Base-by-base conservation (phyloP, 176 grass and related monocot genomes). In the Raddia guianensis region DNA sequence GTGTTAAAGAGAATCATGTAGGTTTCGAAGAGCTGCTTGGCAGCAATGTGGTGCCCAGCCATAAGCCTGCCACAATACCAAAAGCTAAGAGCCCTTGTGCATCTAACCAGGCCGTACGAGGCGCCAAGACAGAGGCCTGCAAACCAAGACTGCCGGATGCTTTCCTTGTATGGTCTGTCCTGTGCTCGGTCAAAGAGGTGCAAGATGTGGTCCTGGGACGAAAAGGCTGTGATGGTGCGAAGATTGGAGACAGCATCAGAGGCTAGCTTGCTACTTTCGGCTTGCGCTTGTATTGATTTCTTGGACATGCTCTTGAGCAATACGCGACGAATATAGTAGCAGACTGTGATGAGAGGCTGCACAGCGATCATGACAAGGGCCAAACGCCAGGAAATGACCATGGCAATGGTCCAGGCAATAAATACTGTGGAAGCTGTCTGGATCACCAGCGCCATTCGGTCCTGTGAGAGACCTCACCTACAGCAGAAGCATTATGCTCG, bases 11-110 rank as follows among this genome's bases (percentile, higher is more conserved):
- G 89, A 82, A 97, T 87, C 89, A 90, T 90, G 75, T 92, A 92
- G 42, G 91, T 97, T 37, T 90, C 85, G 76, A 97, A 88, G 54
- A 97, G 85, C 21, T 70, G 72, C 80, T 92, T 86, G 16, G 91
- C 12, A 18, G 85, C 84, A 62, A 97, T 97, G 77, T 84, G 78
- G 10, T 69, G 75, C 40, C 88, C 66, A 49, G 74, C 63, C 19
- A 97, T 80, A 49, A 97, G 94, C 68, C 32, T 85, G 43, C 89
- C 94, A 18, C 94, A 89, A 78, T 90, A 97, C 94, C 94, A 97
- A 68, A 93, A 97, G 43, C 86, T 89, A 1, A 97, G 91, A 57
- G 94, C 89, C 91, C 91, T 94, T 42, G 94, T 92, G 73, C 75
- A 84, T 43, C 76, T 92, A 79, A 88, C 88, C 20, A 97, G 85